A percentile compares a stretch with the other conserved stretches of the same genome.
Evolutionary conservation across 208 protist species (phyloP).

Genomic region (Leishmania aethiopica): DNA sequence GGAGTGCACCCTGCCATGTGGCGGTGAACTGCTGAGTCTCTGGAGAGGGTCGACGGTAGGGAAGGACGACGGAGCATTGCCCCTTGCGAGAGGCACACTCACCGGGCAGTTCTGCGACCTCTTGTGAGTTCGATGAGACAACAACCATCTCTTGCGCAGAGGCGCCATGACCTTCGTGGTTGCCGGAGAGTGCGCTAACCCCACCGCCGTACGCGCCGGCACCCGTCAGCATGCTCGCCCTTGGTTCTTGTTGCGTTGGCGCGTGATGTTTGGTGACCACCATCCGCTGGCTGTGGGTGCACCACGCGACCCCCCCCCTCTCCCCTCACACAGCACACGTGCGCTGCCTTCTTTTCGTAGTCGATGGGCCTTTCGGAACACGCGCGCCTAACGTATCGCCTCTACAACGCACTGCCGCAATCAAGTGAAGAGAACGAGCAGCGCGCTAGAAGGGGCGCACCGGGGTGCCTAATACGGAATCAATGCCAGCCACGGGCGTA

Average conservation of each 20-base stretch:
- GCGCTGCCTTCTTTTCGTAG: not conserved
- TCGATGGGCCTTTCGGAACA: not conserved
- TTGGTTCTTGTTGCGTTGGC: not conserved
- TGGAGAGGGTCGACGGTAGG: not conserved
- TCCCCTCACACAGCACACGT: not conserved
- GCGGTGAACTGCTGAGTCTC: not conserved
- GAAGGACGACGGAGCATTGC: not conserved
- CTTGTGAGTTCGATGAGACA: not conserved
- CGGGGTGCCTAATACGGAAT: not conserved
- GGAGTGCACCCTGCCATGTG: not conserved
- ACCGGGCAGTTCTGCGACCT: not conserved
- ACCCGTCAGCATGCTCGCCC: not conserved
- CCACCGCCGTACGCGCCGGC: not conserved
- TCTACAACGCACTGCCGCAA: not conserved
- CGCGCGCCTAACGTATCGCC: not conserved
- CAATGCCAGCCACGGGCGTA: not conserved
- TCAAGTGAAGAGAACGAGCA: not conserved
- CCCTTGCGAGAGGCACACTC: not conserved
- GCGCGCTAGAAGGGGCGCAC: not conserved
- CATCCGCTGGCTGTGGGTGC: not conserved
- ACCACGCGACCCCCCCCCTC: not conserved
- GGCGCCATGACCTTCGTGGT: not conserved
- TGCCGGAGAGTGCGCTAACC: not conserved
- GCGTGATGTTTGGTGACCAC: not conserved
- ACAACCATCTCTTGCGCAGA: not conserved